phyloP scores from a whole-genome alignment of 257 asterid species.

The Leptodermis oblonga region DNA sequence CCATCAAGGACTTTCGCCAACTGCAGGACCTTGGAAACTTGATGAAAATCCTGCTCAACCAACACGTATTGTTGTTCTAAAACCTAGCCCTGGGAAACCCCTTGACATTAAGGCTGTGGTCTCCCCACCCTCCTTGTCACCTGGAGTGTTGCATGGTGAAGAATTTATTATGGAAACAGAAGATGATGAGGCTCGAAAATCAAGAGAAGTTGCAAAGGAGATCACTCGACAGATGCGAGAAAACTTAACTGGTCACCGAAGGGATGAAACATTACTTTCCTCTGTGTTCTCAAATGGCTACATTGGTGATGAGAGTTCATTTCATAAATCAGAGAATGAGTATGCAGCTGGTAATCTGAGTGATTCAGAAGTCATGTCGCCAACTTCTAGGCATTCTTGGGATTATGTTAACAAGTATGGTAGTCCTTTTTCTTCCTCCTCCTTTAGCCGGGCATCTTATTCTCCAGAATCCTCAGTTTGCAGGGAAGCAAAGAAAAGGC shows the following conservation, averaged over 20 bases:
- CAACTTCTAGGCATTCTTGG: constrained; percentile 90
- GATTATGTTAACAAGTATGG: constrained; percentile 73
- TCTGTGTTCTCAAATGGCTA: constrained; percentile 79
- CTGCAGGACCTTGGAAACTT: constrained; percentile 39
- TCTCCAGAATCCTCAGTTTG: constrained; percentile 96
- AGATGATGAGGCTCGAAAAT: constrained; percentile 58
- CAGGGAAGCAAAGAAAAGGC: constrained; percentile 95
- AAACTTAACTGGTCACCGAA: constrained; percentile 48
- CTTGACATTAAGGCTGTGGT: constrained; percentile 40
- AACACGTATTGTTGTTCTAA: constrained; percentile 91
- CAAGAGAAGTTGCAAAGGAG: constrained; percentile 74
- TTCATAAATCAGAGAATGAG: constrained; percentile 72
- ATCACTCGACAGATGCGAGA: constrained; percentile 70
- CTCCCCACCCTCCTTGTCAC: constrained; percentile 52
- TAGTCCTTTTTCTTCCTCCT: constrained; percentile 76
- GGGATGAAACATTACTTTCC: constrained; percentile 64
- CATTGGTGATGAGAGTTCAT: constrained; percentile 82
- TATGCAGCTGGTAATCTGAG: constrained; percentile 63
- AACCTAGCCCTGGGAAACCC: constrained; percentile 67
- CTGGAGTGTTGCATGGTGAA: constrained; percentile 35
- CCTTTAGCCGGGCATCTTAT: constrained; percentile 80
- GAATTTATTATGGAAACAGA: constrained; percentile 48
- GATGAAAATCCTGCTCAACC: constrained; percentile 59
- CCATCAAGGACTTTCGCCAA: constrained; percentile 36
- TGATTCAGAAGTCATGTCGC: constrained; percentile 83